These are phyloP conservation scores for Zygoascus hellenicus DNA, from an alignment of 1,139 yeast genomes.

Conservation along the genomic window DNA sequence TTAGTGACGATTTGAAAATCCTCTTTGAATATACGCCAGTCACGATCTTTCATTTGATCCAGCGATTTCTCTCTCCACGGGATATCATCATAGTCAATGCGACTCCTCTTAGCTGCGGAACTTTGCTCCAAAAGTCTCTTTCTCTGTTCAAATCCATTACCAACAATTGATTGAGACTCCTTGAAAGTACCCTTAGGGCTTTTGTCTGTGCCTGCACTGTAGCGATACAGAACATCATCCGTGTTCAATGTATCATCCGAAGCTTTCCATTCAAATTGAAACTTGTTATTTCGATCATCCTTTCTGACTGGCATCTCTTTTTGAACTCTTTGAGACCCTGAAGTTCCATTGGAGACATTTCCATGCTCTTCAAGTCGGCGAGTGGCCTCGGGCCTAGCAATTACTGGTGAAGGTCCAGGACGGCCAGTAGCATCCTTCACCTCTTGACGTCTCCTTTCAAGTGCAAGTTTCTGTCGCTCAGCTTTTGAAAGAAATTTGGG, in stretches of 20 bases:
- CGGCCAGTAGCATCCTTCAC: constrained; percentile 10
- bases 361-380: no score
- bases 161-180: constrained; percentile 23
- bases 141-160: constrained; percentile 28
- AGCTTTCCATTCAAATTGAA: constrained; percentile 65
- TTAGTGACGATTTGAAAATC: constrained; percentile 63
- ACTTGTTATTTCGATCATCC: constrained; percentile 31
- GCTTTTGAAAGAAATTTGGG: constrained; percentile 48
- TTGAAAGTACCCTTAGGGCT: background rate
- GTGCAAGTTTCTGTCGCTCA: constrained; percentile 40
- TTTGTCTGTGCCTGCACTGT: background rate
- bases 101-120: constrained; percentile 17
- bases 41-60: constrained; percentile 66
- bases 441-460: constrained; percentile 23
- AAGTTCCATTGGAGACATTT: background rate
- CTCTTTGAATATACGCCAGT: constrained; percentile 84
- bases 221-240: constrained; percentile 39
- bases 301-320: background rate
- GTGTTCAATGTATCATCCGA: constrained; percentile 57
- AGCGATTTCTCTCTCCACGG: constrained; percentile 72
- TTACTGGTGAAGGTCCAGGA: background rate
- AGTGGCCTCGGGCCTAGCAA: background rate
- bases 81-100: constrained; percentile 29
- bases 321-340: background rate
- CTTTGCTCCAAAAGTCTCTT: constrained; percentile 12